phyloP scores from a whole-genome alignment of 2,329 filamentous ascomycete species.

The Tolypocladium endophyticum region DNA sequence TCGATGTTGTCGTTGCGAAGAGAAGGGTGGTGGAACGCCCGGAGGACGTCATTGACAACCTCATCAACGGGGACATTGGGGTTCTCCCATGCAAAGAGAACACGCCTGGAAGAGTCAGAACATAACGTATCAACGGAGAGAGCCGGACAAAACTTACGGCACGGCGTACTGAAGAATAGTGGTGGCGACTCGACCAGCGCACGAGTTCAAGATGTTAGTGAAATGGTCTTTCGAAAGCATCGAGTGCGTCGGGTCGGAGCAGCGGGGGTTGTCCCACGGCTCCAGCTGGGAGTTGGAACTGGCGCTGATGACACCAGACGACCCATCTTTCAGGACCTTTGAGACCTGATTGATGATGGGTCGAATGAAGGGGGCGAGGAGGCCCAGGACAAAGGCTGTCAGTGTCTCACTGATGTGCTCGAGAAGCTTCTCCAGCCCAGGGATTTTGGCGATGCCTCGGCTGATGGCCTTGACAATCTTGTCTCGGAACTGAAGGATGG shows the following conservation, averaged over 20 bases:
- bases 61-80: constrained; percentile 71
- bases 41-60: constrained; percentile 69
- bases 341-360: constrained; percentile 86
- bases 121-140: no score
- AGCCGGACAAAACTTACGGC: constrained; percentile 40
- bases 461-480: constrained; percentile 84
- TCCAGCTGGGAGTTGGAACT: constrained; percentile 68
- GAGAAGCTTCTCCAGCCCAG: constrained; percentile 78
- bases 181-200: constrained; percentile 62
- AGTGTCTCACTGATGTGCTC: constrained; percentile 91
- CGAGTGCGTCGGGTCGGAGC: constrained; percentile 71
- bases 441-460: constrained; percentile 79
- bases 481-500: constrained; percentile 87
- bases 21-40: constrained; percentile 84
- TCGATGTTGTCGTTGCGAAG: constrained; percentile 65
- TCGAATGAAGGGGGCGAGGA: constrained; percentile 83
- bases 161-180: constrained; percentile 78
- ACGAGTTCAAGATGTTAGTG: constrained; percentile 66
- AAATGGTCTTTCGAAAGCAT: constrained; percentile 82
- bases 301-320: constrained; percentile 56
- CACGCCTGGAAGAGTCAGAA: constrained; percentile 35
- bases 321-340: constrained; percentile 75
- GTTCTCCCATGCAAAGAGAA: constrained; percentile 92
- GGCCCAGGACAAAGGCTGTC: constrained; percentile 81
- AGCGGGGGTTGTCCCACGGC: constrained; percentile 66